Evolutionary conservation across 2,329 filamentous ascomycete genomes (phyloP), one percentile per base, ranked within the genome.

Genomic region (Sporothrix inflata): DNA sequence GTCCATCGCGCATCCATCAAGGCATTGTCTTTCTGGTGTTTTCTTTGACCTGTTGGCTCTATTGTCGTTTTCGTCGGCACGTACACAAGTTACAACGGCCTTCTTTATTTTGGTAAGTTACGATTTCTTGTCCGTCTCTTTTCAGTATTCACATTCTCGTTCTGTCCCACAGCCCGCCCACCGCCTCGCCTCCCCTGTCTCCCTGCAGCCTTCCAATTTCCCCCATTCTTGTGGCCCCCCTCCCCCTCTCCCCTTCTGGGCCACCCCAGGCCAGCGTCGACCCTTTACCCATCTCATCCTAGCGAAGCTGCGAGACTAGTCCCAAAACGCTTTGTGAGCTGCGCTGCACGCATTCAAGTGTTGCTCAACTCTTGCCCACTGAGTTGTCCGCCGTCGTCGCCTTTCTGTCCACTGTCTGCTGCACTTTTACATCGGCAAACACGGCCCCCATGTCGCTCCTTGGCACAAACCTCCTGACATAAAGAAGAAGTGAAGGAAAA

Each of bases 161-260:
- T 21, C 60, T 11, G 11, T 45, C 12, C 14, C 42, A 12, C 42
- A 14, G 14, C 14, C 45, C 24, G 24, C 24, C 51, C 51, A 65
- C 34, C 38, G 60, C 60, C 12, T 65, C 38, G 60, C 60, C 12
- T 65, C 60, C 60, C 60, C 60, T 63, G 38, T 24, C 60, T 65
- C 60, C 60, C 38, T 65, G 60, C 21, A 65, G 60, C 60, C 60
- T 65, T 65, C 60, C 60, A 65, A 65, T 65, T 45, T 65, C 38
- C 60, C 60, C 60, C 60, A 27, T 65, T 42, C 6, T 42, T 65
- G 60, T 40, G 60, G 38, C 38, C 24, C 49, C 21, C 38, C 60
- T 42, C n/a, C 47, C 47, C 34, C 21, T 27, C 38, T 65, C 21
- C 57, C 60, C n/a, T 65, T 40, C 60, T 45, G 60, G 60, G 21